Evolutionary conservation across 306 rosid genomes (phyloP), one percentile per base, ranked within the genome.

Genomic region (Rosa lucieae): DNA sequence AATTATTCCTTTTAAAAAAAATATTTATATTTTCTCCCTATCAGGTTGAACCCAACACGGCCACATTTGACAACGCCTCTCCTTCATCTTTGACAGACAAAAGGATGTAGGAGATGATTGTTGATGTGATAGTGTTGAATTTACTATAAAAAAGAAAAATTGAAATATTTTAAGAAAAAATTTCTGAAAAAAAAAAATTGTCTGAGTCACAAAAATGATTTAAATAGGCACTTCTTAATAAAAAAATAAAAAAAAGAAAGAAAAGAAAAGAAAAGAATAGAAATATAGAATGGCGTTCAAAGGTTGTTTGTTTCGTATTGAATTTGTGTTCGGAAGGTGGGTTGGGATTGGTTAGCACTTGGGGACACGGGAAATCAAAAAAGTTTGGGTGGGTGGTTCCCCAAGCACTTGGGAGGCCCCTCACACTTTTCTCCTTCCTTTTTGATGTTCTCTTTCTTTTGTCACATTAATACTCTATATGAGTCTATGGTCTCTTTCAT

Each of bases 241-340:
- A 29, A 32, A 26, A 26, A 26, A 26, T 0, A 26, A 29, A 29
- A 32, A 26, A 26, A 26, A 26, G 29, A 26, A 26, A 23, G 26
- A 23, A 23, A 23, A 23, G 26, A 23, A 23, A 23, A 23, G 26
- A 26, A 26, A 26, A 26, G 29, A 26, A 26, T 44, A 5, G 9
- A 44, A 44, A 44, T 44, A 6, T 44, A 47, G 18, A 76, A 17
- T 18, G 18, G 35, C 71, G 61, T 80, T 63, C 84, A 80, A 62
- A 75, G 32, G 42, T 55, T 72, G 87, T 80, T 81, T 80, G 74
- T 78, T 72, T 42, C 47, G 52, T 80, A 76, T 70, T 86, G 78
- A 76, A 78, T 78, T 78, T 40, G 52, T 21, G 7, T 8, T 68
- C 23, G 20, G 7, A 48, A 42, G 10, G 5, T 8, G 49, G 35